These are phyloP conservation scores for Pyrenophora graminea DNA, from an alignment of 2,329 filamentous ascomycete species.

Conservation along the genomic window DNA sequence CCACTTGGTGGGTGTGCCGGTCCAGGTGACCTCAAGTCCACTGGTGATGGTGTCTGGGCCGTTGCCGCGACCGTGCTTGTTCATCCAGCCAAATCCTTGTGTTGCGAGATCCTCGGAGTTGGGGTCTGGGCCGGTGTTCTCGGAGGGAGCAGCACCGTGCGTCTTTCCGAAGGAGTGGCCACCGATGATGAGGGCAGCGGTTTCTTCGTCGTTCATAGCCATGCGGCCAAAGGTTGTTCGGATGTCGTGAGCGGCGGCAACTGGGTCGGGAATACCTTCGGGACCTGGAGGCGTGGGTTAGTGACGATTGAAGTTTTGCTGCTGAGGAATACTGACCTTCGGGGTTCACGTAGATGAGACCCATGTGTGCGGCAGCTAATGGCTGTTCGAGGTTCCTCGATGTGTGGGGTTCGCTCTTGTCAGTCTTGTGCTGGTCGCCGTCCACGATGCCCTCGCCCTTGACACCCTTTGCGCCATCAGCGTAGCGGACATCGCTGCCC, in stretches of 20 bases:
- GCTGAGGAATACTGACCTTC: conserved; percentile 49
- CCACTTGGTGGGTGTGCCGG: conserved; percentile 75
- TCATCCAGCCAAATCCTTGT: conserved; percentile 75
- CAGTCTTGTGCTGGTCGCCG: conserved; percentile 39
- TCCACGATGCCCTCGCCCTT: conserved; percentile 46
- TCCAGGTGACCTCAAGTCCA: conserved; percentile 80
- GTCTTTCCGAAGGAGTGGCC: conserved; percentile 83
- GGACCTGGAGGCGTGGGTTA: conserved; percentile 55
- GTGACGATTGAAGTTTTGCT: not conserved
- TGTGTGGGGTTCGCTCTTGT: conserved; percentile 48
- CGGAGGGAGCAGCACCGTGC: conserved; percentile 69
- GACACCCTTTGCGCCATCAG: conserved; percentile 55
- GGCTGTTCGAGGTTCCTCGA: conserved; percentile 68
- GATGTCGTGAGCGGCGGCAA: conserved; percentile 72
- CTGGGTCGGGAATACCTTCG: conserved; percentile 70
- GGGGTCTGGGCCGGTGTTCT: conserved; percentile 70
- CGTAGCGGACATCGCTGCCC: conserved; percentile 73
- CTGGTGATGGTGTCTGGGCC: conserved; percentile 75
- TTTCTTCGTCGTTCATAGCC: conserved; percentile 85
- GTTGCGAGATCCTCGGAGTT: conserved; percentile 65
- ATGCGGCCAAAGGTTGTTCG: conserved; percentile 76
- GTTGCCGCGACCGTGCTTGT: conserved; percentile 66
- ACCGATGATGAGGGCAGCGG: conserved; percentile 76
- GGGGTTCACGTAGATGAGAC: conserved; percentile 81
- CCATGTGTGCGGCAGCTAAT: conserved; percentile 71